Evolutionary conservation across 768 basidiomycete species (phyloP).

Genomic region (Neoboletus brunneissimus): DNA sequence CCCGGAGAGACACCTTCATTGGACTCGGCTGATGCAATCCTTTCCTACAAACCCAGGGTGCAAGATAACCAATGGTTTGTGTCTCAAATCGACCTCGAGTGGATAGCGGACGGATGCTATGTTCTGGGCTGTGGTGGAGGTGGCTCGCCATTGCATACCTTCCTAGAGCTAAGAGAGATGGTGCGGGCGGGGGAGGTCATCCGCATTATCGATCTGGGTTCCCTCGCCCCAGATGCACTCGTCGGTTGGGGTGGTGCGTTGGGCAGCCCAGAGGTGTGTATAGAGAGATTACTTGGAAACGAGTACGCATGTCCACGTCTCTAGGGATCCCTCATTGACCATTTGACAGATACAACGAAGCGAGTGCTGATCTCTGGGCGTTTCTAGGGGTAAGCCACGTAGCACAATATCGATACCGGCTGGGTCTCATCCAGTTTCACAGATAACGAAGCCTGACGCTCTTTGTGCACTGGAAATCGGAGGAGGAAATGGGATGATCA

Average conservation of each 20-base stretch:
- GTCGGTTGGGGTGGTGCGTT: constrained; percentile 42
- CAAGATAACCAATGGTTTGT: constrained; percentile 43
- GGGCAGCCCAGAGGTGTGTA: constrained; percentile 41
- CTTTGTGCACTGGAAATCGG: constrained; percentile 42
- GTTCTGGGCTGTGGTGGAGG: constrained; percentile 65
- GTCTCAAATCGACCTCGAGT: constrained; percentile 50
- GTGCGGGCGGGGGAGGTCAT: constrained; percentile 47
- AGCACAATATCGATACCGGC: neutral
- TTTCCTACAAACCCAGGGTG: constrained; percentile 39
- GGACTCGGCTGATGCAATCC: constrained; percentile 26
- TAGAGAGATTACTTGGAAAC: constrained; percentile 37
- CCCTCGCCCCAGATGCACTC: constrained; percentile 41
- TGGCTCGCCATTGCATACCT: constrained; percentile 53
- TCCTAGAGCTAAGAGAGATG: constrained; percentile 50
- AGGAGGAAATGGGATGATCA: constrained; percentile 45
- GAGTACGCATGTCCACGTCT: constrained; percentile 26
- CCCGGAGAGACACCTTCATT: constrained; percentile 15
- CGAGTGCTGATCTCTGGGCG: constrained; percentile 29
- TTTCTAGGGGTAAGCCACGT: constrained; percentile 24
- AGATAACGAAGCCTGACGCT: constrained; percentile 35
- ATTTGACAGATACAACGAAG: constrained; percentile 32
- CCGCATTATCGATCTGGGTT: constrained; percentile 44
- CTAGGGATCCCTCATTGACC: neutral
- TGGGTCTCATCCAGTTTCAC: neutral
- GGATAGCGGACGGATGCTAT: constrained; percentile 62